phyloP scores from a whole-genome alignment of 2,329 filamentous ascomycete genomes.

The Venturiaceae sp. region DNA sequence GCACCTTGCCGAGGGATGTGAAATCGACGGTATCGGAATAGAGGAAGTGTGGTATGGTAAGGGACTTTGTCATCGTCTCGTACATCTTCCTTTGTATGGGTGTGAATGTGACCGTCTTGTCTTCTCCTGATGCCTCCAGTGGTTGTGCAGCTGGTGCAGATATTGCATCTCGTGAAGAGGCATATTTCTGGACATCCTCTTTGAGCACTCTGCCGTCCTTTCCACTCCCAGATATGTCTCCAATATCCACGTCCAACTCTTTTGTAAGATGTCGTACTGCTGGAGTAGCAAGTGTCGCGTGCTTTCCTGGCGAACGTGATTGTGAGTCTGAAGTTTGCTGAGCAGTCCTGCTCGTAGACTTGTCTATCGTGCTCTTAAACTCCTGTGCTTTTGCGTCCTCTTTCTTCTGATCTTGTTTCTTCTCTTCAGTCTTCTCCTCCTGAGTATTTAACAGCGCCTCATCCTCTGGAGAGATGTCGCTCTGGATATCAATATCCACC shows the following conservation, averaged over 20 bases:
- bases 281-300: constrained; percentile 74
- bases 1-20: constrained; percentile 61
- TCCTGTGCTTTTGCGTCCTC: background rate
- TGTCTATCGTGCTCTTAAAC: background rate
- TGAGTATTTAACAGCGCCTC: constrained; percentile 24
- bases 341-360: background rate
- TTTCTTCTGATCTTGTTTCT: background rate
- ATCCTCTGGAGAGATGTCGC: constrained; percentile 58
- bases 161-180: constrained; percentile 31
- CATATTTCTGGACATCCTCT: constrained; percentile 74
- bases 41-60: constrained; percentile 88
- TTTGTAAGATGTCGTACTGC: constrained; percentile 85
- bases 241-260: constrained; percentile 67
- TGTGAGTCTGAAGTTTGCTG: background rate
- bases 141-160: constrained; percentile 21
- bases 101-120: constrained; percentile 61
- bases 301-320: constrained; percentile 43
- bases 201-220: constrained; percentile 87
- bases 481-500: constrained; percentile 88
- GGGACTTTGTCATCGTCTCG: constrained; percentile 89
- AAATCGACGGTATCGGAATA: constrained; percentile 89
- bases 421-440: background rate
- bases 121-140: constrained; percentile 33
- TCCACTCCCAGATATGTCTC: constrained; percentile 72
- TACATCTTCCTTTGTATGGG: constrained; percentile 89